Base-by-base conservation (phyloP, 176 grass and related monocot genomes). In the Raddia distichophylla region DNA sequence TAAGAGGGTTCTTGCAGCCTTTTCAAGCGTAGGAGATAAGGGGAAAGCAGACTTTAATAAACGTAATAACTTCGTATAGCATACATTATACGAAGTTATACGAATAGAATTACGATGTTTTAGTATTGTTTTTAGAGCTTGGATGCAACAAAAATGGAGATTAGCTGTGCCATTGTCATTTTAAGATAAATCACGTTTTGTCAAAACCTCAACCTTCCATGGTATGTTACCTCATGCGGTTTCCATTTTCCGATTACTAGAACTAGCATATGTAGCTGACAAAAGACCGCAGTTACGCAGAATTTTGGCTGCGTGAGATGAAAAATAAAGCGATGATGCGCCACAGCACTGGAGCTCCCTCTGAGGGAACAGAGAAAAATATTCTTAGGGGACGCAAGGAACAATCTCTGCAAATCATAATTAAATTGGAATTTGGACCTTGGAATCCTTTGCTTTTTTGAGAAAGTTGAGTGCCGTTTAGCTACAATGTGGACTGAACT, bases 271-370 rank as follows among this genome's bases (percentile, higher is more conserved):
- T 49, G n/a, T 5, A 62, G 3, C 33, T 19, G 16, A 37, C 34
- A 67, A 10, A 60, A 69, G 59, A 17, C 48, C 8, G 8, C 37
- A 5, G 47, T 3, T 80, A 64, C 55, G 56, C 14, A 35, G 35
- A 43, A 15, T 70, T 70, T 56, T 1, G 16, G 65, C 75, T 48
- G 7, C 60, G 10, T 48, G 20, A 0, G 22, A 77, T 8, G 8
- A 55, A 82, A 71, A 48, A 64, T 78, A 46, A 32, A 59, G n/a
- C 57, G 5, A 16, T 27, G 14, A 18, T 18, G 3, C 10, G 59
- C 17, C 77, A 78, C 76, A 16, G 10, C 35, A 67, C 67, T 19
- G 45, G 56, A 86, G 84, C 84, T 90, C 80, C 88, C 88, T 86
- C 6, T 61, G 34, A 74, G 88, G 88, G 84, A 86, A 73, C 88